Evolutionary conservation across 2,329 filamentous ascomycete species (phyloP).

Genomic region (Colletotrichum sansevieriae): DNA sequence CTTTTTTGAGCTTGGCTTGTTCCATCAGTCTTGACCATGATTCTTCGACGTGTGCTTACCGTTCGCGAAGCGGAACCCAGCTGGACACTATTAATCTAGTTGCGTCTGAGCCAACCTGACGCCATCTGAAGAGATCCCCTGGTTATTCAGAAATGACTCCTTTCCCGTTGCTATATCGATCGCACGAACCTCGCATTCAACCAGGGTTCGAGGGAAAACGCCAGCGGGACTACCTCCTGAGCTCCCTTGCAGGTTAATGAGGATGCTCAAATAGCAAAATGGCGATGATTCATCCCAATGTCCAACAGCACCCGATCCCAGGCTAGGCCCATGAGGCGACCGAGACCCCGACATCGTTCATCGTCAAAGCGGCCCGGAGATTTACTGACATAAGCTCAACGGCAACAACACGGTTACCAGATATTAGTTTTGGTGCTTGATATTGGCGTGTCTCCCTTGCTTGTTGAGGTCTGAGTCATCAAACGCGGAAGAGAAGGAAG

Average conservation of each 20-base stretch:
- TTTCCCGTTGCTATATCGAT: constrained; percentile 41
- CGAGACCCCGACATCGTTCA: constrained; percentile 31
- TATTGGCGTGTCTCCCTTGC: constrained; percentile 18
- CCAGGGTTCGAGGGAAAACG: constrained; percentile 21
- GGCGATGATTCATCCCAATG: constrained; percentile 29
- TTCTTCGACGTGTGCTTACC: constrained; percentile 20
- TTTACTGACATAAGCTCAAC: constrained; percentile 38
- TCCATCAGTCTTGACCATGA: background rate
- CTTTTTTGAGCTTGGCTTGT: constrained; percentile 21
- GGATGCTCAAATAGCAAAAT: constrained; percentile 11
- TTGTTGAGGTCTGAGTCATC: constrained; percentile 25
- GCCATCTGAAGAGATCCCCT: constrained; percentile 9
- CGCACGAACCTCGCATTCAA: constrained; percentile 37
- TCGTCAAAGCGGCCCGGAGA: constrained; percentile 35
- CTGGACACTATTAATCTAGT: background rate
- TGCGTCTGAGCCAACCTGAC: constrained; percentile 12
- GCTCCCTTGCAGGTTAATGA: constrained; percentile 6
- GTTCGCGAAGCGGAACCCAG: constrained; percentile 4
- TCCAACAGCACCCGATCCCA: constrained; percentile 26
- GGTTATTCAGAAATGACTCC: constrained; percentile 30
- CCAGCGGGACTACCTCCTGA: background rate
- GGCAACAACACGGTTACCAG: constrained; percentile 3
- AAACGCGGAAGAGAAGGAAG: constrained; percentile 22
- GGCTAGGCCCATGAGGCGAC: constrained; percentile 24
- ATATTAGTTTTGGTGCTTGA: constrained; percentile 12